Percentiles rank a stretch among this genome's conserved stretches.
Conservation (phyloP, 1,284 basidiomycete genomes). For the Exobasidium rhododendri region DNA sequence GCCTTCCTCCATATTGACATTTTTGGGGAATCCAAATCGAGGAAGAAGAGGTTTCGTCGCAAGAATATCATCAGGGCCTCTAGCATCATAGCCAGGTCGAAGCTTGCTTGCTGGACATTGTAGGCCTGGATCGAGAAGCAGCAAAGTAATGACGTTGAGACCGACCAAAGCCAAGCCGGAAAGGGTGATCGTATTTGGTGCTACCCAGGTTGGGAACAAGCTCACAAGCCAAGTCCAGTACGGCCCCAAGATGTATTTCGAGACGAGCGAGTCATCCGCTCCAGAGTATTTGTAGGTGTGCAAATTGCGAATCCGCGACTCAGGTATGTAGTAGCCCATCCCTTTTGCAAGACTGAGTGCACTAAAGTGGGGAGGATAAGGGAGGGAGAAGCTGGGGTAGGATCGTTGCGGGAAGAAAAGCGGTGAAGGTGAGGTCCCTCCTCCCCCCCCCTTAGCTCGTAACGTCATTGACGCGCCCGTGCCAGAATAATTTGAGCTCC, state of each 20-base stretch:
- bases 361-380: neutral
- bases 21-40: constrained; percentile 6
- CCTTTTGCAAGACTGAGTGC: neutral
- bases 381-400: neutral
- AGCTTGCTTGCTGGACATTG: constrained; percentile 20
- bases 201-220: constrained; percentile 79
- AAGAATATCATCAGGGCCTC: constrained; percentile 9
- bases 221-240: constrained; percentile 95
- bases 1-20: neutral
- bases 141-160: constrained; percentile 76
- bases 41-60: constrained; percentile 9
- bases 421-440: neutral
- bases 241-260: constrained; percentile 77
- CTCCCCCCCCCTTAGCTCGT: no score
- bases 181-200: constrained; percentile 70
- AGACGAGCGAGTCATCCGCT: constrained; percentile 61
- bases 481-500: no score
- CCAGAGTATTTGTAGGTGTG: constrained; percentile 63
- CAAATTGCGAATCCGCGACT: constrained; percentile 58
- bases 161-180: constrained; percentile 75
- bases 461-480: no score
- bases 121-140: constrained; percentile 55
- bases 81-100: constrained; percentile 8
- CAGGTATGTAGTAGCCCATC: constrained; percentile 55
- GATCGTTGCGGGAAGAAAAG: neutral